Evolutionary conservation across 2,329 filamentous ascomycete species (phyloP).

Genomic region (Hymenoscyphus linearis): DNA sequence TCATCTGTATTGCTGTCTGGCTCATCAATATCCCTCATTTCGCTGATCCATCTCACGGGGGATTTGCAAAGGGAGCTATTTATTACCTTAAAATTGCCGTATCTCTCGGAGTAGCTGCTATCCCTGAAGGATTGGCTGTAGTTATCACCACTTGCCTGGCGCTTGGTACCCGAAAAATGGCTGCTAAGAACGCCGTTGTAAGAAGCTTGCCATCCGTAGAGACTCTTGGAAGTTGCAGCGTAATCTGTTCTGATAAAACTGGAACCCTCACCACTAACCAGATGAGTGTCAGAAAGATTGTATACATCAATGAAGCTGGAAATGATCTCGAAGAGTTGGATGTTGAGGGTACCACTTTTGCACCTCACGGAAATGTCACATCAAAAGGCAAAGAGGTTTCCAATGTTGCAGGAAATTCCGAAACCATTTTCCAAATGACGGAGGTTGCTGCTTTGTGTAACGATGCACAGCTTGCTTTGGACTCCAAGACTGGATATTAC

Average conservation of each 20-base stretch:
- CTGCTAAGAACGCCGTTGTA: conserved; percentile 95
- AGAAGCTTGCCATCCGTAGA: conserved; percentile 94
- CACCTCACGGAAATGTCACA: conserved; percentile 71
- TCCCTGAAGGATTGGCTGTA: conserved; percentile 93
- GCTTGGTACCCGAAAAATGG: conserved; percentile 96
- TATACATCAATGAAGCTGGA: conserved; percentile 72
- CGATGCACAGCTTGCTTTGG: conserved; percentile 77
- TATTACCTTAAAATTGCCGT: conserved; percentile 99
- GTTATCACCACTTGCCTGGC: conserved; percentile 99
- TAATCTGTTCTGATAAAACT: conserved; percentile 99
- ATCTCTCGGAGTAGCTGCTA: conserved; percentile 93
- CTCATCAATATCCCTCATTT: conserved; percentile 98
- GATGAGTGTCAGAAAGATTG: conserved; percentile 95
- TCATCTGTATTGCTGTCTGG: conserved; percentile 95
- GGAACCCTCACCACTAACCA: conserved; percentile 97
- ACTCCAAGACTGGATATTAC: conserved; percentile 67
- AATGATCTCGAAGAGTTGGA: conserved; percentile 76
- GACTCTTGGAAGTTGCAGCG: conserved; percentile 96
- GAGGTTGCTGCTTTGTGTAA: conserved; percentile 78
- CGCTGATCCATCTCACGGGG: conserved; percentile 87
- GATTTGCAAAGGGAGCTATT: conserved; percentile 93
- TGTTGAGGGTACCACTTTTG: conserved; percentile 88
- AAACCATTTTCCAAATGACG: conserved; percentile 73
- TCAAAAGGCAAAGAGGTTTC: conserved; percentile 62
- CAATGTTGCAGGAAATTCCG: conserved; percentile 65